Base-by-base conservation (phyloP, 768 basidiomycete genomes). In the Boletus insuetus region DNA sequence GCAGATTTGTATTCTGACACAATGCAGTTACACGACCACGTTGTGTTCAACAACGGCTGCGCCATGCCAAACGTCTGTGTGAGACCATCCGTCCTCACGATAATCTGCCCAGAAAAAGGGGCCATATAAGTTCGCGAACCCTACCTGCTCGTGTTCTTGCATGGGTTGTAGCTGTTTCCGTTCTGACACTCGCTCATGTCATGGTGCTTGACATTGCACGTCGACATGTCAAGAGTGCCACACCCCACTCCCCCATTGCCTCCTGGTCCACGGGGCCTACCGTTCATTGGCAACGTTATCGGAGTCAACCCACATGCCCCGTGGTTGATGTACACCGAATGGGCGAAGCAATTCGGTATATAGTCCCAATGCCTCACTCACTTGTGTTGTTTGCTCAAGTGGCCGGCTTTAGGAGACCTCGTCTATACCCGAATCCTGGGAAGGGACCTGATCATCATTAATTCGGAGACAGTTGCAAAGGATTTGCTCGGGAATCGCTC, bases 401-500 rank as follows among this genome's bases (percentile, higher is more conserved):
- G 32, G 8, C 8, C 22, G 35, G 37, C 24, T 22, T 17, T 46
- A 78, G 75, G 78, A 1, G 67, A 78, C n/a, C 62, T 85, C 13
- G 73, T 85, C 29, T 78, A 79, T 22, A 77, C 79, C 54, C 73
- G 71, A 32, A 63, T 76, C 24, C 73, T 79, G 56, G 81, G 79
- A 54, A 70, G 67, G n/a, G 69, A 68, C 20, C 69, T 77, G 14
- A 68, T 84, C 45, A 65, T 83, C 54, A 64, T 84, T 20, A 83
- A 79, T 66, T 74, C 74, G 17, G 69, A 69, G 37, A 71, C 71
- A 49, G 69, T 73, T 11, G 77, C 73, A 3, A 61, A 69, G 29
- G 79, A 81, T 44, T 69, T 84, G 13, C 71, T 84, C 35, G 80
- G 81, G 45, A 65, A 69, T 32, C 75, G 79, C 12, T 77, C 79